These are phyloP conservation scores for Hypomyces perniciosus DNA, from an alignment of 2,329 filamentous ascomycete species.

Conservation along the genomic window DNA sequence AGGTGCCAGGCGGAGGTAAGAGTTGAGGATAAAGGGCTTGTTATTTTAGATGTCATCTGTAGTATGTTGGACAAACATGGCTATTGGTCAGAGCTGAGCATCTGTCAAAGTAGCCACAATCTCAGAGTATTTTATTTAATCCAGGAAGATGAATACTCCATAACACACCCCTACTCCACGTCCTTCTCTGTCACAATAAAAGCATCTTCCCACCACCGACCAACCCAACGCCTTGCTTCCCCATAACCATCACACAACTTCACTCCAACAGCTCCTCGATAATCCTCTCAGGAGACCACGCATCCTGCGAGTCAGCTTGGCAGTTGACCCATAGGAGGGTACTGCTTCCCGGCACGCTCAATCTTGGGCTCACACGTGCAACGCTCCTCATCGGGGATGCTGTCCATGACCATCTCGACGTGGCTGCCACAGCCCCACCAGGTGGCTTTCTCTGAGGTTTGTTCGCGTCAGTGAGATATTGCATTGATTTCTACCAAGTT, in stretches of 20 bases:
- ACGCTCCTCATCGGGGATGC: conserved; percentile 50
- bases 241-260: background rate
- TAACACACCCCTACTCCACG: background rate
- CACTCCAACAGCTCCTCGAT: conserved; percentile 23
- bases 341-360: conserved; percentile 53
- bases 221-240: background rate
- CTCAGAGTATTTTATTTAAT: background rate
- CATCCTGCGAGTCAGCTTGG: conserved; percentile 32
- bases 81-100: too few relatives aligned
- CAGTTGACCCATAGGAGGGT: conserved; percentile 55
- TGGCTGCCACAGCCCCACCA: conserved; percentile 64
- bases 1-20: conserved; percentile 28
- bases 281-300: conserved; percentile 25
- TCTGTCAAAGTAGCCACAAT: background rate
- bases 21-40: background rate
- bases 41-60: background rate
- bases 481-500: background rate
- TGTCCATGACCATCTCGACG: conserved; percentile 56
- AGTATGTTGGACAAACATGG: background rate
- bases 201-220: background rate
- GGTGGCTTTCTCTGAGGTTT: conserved; percentile 45
- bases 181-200: background rate
- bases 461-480: background rate
- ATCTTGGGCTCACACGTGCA: conserved; percentile 62
- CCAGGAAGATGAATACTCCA: background rate